These are phyloP conservation scores for Lachancea sp. DNA, from an alignment of 805 yeast species.

Conservation along the genomic window DNA sequence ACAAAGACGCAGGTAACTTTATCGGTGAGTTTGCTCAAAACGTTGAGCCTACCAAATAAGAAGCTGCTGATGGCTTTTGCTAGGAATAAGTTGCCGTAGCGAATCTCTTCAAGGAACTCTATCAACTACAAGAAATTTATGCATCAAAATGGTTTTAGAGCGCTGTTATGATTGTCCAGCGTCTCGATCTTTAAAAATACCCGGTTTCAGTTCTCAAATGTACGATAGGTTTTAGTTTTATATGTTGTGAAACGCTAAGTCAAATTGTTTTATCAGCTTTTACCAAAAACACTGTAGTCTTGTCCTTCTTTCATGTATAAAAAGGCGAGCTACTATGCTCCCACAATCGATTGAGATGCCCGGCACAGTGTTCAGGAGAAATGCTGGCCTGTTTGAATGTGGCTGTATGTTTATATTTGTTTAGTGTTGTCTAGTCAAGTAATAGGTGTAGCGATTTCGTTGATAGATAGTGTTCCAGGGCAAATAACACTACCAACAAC, in stretches of 20 bases:
- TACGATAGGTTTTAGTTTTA: background rate
- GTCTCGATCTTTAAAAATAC: background rate
- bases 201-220: background rate
- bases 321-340: background rate
- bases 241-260: background rate
- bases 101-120: too few relatives aligned
- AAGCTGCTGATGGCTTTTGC: background rate
- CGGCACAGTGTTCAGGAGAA: too few relatives aligned
- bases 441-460: background rate
- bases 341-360: background rate
- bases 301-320: background rate
- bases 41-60: slow-evolving; percentile 18
- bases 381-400: too few relatives aligned
- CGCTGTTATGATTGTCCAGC: background rate
- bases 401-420: too few relatives aligned
- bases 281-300: too few relatives aligned
- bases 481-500: background rate
- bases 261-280: background rate
- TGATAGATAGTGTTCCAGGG: slow-evolving; percentile 1
- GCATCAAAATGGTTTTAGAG: background rate
- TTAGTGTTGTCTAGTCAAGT: background rate
- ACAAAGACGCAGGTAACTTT: slow-evolving; percentile 68
- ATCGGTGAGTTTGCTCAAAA: slow-evolving; percentile 43
- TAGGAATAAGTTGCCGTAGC: too few relatives aligned
- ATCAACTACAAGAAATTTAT: background rate